Conservation (phyloP, 2,329 filamentous ascomycete species). For the Dactylella cylindrospora region DNA sequence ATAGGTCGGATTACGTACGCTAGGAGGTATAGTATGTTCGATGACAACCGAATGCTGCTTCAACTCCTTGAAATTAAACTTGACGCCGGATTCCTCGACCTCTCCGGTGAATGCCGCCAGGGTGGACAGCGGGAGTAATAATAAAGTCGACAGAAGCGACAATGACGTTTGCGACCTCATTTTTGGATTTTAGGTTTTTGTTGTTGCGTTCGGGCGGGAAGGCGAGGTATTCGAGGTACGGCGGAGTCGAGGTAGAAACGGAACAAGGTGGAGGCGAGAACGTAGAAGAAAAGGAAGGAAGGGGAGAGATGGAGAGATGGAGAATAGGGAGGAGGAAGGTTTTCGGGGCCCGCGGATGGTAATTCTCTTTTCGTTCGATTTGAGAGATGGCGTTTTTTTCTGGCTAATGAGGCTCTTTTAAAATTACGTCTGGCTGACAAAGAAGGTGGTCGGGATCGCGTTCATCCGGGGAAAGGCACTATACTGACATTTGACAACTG, state of each 20-base stretch:
- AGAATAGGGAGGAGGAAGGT: conserved; percentile 13
- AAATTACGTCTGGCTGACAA: no score
- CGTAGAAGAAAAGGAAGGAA: conserved; percentile 3
- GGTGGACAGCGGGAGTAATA: conserved; percentile 44
- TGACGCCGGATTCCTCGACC: conserved; percentile 38
- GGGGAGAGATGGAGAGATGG: conserved; percentile 4
- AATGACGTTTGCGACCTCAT: conserved; percentile 36
- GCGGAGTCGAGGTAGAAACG: neutral
- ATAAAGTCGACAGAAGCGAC: conserved; percentile 40
- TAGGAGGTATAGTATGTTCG: neutral
- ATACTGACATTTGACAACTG: no score
- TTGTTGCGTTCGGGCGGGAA: conserved; percentile 13
- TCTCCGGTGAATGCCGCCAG: conserved; percentile 45
- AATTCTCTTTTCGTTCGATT: conserved; percentile 16
- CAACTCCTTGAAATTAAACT: conserved; percentile 45
- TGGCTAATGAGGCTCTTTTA: no score
- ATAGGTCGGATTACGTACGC: conserved; percentile 21
- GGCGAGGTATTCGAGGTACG: conserved; percentile 3
- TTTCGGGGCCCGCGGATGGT: conserved; percentile 14
- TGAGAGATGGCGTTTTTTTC: no score
- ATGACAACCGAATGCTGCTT: conserved; percentile 34
- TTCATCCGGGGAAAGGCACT: conserved; percentile 42
- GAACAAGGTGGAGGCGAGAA: conserved; percentile 3
- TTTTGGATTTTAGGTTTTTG: conserved; percentile 13
- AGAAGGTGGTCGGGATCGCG: conserved; percentile 44